Percentiles rank a stretch among this genome's conserved stretches.
Conservation (phyloP, 2,329 filamentous ascomycete genomes). For the Calonectria pseudoturangicola region DNA sequence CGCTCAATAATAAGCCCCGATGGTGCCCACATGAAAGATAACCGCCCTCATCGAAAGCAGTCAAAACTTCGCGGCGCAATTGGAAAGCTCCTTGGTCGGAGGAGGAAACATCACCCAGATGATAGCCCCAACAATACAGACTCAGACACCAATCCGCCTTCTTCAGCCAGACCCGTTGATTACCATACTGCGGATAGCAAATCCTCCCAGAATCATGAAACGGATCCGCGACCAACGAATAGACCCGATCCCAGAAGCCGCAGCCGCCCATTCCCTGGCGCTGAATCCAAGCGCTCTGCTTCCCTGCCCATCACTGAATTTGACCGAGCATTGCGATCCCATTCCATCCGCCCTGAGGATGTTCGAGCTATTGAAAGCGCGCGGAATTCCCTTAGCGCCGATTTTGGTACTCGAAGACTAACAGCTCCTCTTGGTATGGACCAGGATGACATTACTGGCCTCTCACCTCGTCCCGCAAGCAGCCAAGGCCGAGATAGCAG, state of each 20-base stretch:
- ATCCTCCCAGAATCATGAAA: conserved; percentile 41
- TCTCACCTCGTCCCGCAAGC: conserved; percentile 78
- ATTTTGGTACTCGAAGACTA: conserved; percentile 61
- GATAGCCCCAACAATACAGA: conserved; percentile 51
- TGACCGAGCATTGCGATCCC: conserved; percentile 76
- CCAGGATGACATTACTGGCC: conserved; percentile 68
- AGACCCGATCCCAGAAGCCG: conserved; percentile 61
- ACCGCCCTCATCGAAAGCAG: conserved; percentile 71
- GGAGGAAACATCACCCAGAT: conserved; percentile 64
- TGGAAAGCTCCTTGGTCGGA: conserved; percentile 75
- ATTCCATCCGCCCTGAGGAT: conserved; percentile 75
- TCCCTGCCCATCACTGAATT: conserved; percentile 77
- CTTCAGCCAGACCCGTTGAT: conserved; percentile 51
- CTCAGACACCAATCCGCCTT: conserved; percentile 49
- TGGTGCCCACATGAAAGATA: conserved; percentile 45
- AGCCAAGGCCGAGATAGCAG: conserved; percentile 71
- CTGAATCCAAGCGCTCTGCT: conserved; percentile 71
- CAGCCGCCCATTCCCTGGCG: conserved; percentile 59
- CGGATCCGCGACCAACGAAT: conserved; percentile 40
- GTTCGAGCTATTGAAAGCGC: conserved; percentile 72
- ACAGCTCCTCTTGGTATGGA: conserved; percentile 53
- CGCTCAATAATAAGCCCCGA: conserved; percentile 69
- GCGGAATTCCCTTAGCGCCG: conserved; percentile 71
- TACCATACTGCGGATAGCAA: conserved; percentile 47
- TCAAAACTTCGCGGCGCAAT: conserved; percentile 74